Percentiles rank a stretch among this genome's conserved stretches.
Evolutionary conservation across 2,329 filamentous ascomycete species (phyloP).

Genomic region (Epichloe elymi): DNA sequence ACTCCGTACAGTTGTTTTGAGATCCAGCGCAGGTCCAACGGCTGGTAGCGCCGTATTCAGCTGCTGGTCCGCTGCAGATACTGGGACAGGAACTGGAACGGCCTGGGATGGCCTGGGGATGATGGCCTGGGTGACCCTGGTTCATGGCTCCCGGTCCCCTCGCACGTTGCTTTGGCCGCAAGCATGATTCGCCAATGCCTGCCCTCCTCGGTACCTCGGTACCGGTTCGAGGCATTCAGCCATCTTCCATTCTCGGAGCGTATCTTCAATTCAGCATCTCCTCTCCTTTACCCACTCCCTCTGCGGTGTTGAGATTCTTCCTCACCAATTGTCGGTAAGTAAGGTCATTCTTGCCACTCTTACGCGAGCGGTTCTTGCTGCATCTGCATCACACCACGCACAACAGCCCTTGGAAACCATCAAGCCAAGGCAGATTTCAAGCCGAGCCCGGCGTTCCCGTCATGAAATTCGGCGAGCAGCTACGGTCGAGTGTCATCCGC

Average conservation of each 20-base stretch:
- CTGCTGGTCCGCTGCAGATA: not conserved
- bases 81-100: not conserved
- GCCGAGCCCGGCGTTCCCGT: conserved; percentile 39
- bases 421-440: conserved; percentile 19
- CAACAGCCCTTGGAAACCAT: conserved; percentile 27
- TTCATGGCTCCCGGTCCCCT: not conserved
- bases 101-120: not conserved
- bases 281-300: not conserved
- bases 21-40: not conserved
- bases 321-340: not conserved
- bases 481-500: conserved; percentile 88
- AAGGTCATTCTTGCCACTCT: not conserved
- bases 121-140: not conserved
- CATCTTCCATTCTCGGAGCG: not conserved
- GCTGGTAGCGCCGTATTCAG: not conserved
- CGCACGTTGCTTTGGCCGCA: conserved; percentile 12
- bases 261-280: not conserved
- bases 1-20: too few species aligned
- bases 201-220: not conserved
- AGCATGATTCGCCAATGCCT: conserved; percentile 14
- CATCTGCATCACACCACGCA: conserved; percentile 14
- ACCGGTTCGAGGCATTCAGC: not conserved
- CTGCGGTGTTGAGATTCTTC: not conserved
- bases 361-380: not conserved
- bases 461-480: conserved; percentile 91